Evolutionary conservation across 164 flowering plant genomes (phyloP), one percentile per base, ranked within the genome.

Genomic region (Magnolia officinalis): DNA sequence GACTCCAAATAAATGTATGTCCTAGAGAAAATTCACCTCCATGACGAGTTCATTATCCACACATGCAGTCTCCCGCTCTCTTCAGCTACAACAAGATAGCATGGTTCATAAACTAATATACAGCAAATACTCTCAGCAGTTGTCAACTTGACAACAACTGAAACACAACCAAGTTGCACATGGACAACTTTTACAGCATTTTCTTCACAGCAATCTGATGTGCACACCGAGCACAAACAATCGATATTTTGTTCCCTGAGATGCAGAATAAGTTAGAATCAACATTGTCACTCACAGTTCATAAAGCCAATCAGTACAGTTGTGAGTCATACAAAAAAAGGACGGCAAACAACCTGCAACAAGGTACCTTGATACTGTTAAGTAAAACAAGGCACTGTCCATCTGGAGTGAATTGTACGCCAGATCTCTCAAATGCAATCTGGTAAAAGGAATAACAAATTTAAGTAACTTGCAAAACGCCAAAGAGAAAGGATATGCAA

Each of bases 41-140:
- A 96, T 67, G 82, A 68, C 67, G 90, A 73, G 84, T 94, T 87
- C 99, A 96, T 94, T 80, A 82, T 75, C 97, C 95, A 96, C 3
- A 90, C 79, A 83, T 87, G 88, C 83, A 96, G 76, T 69, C 80
- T 84, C 74, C 96, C 97, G 83, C 85, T 86, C 79, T 83, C 90
- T 84, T 88, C 97, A 83, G 82, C 87, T 81, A 90, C 93, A 86
- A 91, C 83, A 67, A 96, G 89, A 77, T 85, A 75, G 67, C 82
- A 80, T 37, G 93, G 92, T 80, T 84, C 91, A 86, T 94, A 96
- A 66, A 92, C 97, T 84, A 96, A 83, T 80, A 92, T 70, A 82
- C 91, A 87, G 50, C 79, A 79, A 52, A 91, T 79, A 69, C 64
- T 76, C 26, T 83, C 83, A 72, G 50, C 76, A 23, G 90, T 81